Evolutionary conservation across 768 basidiomycete genomes (phyloP).

Genomic region (Panellus pusillus): DNA sequence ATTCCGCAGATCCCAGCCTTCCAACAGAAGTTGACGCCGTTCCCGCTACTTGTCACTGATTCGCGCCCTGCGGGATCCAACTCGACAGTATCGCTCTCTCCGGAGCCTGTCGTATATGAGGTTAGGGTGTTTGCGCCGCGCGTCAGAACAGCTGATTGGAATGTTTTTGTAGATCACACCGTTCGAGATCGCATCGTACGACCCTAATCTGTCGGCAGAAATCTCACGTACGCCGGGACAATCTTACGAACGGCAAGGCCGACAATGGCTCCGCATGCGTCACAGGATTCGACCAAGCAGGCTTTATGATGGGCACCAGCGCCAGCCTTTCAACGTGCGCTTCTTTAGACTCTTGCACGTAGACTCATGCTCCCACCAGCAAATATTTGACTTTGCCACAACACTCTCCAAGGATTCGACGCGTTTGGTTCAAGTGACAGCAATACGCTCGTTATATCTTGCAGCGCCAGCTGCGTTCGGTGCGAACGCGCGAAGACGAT

Average conservation of each 20-base stretch:
- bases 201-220: slow-evolving; percentile 74
- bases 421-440: slow-evolving; percentile 26
- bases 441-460: slow-evolving; percentile 50
- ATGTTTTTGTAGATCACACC: slow-evolving; percentile 47
- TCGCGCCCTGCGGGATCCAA: slow-evolving; percentile 50
- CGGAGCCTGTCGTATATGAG: slow-evolving; percentile 57
- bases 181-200: slow-evolving; percentile 73
- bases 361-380: slow-evolving; percentile 28
- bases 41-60: slow-evolving; percentile 66
- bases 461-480: slow-evolving; percentile 43
- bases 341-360: neutral
- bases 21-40: slow-evolving; percentile 51
- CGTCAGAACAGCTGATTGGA: neutral
- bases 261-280: slow-evolving; percentile 61
- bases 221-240: slow-evolving; percentile 65
- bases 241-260: slow-evolving; percentile 56
- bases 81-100: slow-evolving; percentile 36
- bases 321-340: slow-evolving; percentile 66
- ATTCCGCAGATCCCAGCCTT: slow-evolving; percentile 53
- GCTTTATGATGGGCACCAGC: slow-evolving; percentile 75
- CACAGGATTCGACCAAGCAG: slow-evolving; percentile 71
- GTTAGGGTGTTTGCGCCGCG: slow-evolving; percentile 29
- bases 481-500: slow-evolving; percentile 54
- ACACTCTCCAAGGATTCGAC: slow-evolving; percentile 42
- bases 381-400: slow-evolving; percentile 49